These are phyloP conservation scores for Alternaria gansuensis DNA, from an alignment of 2,329 filamentous ascomycete species.

Conservation along the genomic window DNA sequence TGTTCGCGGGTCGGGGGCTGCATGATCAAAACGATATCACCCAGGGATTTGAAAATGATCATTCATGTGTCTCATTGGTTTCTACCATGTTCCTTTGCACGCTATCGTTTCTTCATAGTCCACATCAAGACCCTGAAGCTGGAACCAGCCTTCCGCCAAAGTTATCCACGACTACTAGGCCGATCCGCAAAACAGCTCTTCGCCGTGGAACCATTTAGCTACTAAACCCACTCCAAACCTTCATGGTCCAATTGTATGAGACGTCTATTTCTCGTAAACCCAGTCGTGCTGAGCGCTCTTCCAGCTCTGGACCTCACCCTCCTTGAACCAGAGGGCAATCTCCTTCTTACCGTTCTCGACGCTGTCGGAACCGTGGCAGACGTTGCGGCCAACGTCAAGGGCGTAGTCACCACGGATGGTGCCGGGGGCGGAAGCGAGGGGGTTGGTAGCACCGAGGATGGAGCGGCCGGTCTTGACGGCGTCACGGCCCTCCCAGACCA, in stretches of 20 bases:
- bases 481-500: constrained; percentile 99
- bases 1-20: background rate
- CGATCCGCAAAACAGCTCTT: background rate
- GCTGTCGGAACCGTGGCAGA: constrained; percentile 99
- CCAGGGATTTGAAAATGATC: constrained; percentile 19
- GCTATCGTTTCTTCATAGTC: constrained; percentile 33
- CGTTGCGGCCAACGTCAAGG: constrained; percentile 93
- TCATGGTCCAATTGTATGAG: constrained; percentile 6
- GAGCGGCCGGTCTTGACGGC: constrained; percentile 97
- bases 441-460: constrained; percentile 99
- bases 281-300: constrained; percentile 86
- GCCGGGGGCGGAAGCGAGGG: constrained; percentile 88
- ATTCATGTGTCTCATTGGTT: constrained; percentile 38
- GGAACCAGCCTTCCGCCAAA: constrained; percentile 5
- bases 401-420: constrained; percentile 97
- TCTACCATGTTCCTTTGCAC: constrained; percentile 30
- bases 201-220: constrained; percentile 6
- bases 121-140: constrained; percentile 3
- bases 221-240: constrained; percentile 9
- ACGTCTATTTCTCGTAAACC: constrained; percentile 87
- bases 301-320: constrained; percentile 84
- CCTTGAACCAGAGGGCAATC: constrained; percentile 98
- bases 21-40: constrained; percentile 8
- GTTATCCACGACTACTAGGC: constrained; percentile 9
- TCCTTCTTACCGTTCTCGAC: constrained; percentile 99